Percentiles rank a stretch among this genome's conserved stretches.
phyloP scores from a whole-genome alignment of 1,284 basidiomycete genomes.

The Boletellus deceptivus region DNA sequence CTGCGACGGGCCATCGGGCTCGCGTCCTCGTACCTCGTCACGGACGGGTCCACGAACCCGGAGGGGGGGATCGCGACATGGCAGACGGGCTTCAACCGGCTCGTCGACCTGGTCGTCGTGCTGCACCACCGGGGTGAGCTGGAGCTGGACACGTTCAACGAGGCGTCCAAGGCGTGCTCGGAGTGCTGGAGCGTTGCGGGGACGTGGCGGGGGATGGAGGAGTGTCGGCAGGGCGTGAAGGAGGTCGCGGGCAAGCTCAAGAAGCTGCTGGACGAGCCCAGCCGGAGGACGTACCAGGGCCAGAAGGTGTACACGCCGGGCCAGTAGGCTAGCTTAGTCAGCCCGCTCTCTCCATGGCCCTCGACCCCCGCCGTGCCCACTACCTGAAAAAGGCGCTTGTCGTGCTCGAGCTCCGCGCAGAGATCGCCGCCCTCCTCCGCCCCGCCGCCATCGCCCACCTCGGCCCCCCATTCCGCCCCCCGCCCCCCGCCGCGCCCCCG shows the following conservation, averaged over 20 bases:
- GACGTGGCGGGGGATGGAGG: constrained; percentile 63
- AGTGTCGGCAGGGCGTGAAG: constrained; percentile 56
- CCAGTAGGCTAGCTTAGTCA: constrained; percentile 4
- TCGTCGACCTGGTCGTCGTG: constrained; percentile 68
- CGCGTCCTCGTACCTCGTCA: constrained; percentile 71
- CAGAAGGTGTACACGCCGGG: constrained; percentile 60
- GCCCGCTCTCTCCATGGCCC: constrained; percentile 11
- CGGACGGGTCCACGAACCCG: constrained; percentile 65
- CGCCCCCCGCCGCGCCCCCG: constrained; percentile 50
- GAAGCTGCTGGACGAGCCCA: constrained; percentile 57
- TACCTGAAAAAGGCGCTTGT: constrained; percentile 96
- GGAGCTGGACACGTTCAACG: constrained; percentile 68
- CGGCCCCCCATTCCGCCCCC: constrained; percentile 82
- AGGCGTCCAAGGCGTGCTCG: constrained; percentile 72
- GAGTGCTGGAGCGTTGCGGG: constrained; percentile 76
- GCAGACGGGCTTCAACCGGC: constrained; percentile 60
- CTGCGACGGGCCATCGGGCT: constrained; percentile 64
- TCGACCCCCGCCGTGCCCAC: constrained; percentile 87
- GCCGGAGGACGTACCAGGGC: constrained; percentile 64
- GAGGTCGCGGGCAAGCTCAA: constrained; percentile 61
- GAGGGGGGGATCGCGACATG: constrained; percentile 57
- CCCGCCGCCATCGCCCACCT: constrained; percentile 81
- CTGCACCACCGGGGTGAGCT: constrained; percentile 63
- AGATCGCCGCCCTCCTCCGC: constrained; percentile 70
- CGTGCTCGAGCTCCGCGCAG: constrained; percentile 76